phyloP scores from a whole-genome alignment of 139 green algal species.

The Desmodesmus armatus region DNA sequence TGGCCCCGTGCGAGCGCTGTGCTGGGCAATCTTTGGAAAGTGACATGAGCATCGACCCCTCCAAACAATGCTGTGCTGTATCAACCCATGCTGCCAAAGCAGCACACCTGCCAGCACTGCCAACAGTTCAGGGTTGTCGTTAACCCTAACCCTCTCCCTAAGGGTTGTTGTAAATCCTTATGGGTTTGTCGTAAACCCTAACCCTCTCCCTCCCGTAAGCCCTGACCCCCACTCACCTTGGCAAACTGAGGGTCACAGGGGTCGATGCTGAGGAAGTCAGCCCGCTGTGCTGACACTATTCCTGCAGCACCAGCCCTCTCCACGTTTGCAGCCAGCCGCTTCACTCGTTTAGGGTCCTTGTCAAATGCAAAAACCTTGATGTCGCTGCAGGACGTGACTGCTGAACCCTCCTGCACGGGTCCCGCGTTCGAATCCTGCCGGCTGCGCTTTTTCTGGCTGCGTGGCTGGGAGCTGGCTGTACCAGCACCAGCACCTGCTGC shows the following conservation, averaged over 20 bases:
- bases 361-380: conserved; percentile 87
- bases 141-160: too few species aligned
- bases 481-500: background rate
- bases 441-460: background rate
- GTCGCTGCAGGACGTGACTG: background rate
- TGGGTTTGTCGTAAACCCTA: too few species aligned
- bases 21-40: too few species aligned
- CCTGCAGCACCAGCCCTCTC: conserved; percentile 59
- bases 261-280: conserved; percentile 90
- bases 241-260: conserved; percentile 43
- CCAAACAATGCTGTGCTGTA: too few species aligned
- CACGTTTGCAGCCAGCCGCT: conserved; percentile 77
- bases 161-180: too few species aligned
- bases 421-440: background rate
- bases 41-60: too few species aligned
- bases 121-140: too few species aligned
- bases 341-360: conserved; percentile 75
- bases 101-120: too few species aligned
- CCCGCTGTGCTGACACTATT: conserved; percentile 52
- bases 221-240: conserved; percentile 41
- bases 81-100: too few species aligned
- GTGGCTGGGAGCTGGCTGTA: background rate
- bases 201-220: too few species aligned
- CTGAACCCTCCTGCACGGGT: background rate
- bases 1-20: too few species aligned